Evolutionary conservation across 345 rosid genomes (phyloP).

Genomic region (Euphorbia lathyris): DNA sequence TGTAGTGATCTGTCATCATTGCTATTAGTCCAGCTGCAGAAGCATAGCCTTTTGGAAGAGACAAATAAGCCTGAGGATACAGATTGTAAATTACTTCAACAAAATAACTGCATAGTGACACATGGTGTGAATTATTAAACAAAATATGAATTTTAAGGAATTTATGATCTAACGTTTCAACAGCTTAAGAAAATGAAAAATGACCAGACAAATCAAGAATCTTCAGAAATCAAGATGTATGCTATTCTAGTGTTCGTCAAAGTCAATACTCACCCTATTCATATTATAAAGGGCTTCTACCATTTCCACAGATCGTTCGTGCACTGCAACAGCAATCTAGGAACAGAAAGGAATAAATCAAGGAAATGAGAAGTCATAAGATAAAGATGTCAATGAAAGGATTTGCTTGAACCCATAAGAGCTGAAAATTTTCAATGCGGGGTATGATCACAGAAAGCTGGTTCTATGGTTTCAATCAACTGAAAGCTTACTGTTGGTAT

Average conservation of each 20-base stretch:
- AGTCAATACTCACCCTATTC: slow-evolving; percentile 51
- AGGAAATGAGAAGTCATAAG: not conserved
- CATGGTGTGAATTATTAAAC: not conserved
- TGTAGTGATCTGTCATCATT: slow-evolving; percentile 87
- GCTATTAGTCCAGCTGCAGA: slow-evolving; percentile 80
- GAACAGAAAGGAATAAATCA: slow-evolving; percentile 13
- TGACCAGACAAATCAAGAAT: not conserved
- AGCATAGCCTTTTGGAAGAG: slow-evolving; percentile 86
- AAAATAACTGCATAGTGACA: slow-evolving; percentile 15
- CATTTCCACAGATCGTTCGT: slow-evolving; percentile 75
- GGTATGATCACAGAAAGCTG: not conserved
- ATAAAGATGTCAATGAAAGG: not conserved
- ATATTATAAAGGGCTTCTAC: slow-evolving; percentile 85
- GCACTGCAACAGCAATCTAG: slow-evolving; percentile 70
- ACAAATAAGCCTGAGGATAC: slow-evolving; percentile 74
- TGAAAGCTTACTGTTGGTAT: not conserved
- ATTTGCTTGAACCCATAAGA: not conserved
- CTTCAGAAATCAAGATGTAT: slow-evolving; percentile 1
- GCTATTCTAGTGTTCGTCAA: not conserved
- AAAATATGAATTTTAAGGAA: not conserved
- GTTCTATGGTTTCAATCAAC: not conserved
- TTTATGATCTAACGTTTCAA: not conserved
- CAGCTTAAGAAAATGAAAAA: not conserved
- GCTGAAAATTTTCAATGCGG: not conserved
- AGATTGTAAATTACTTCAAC: slow-evolving; percentile 4